Percentiles rank a stretch among this genome's conserved stretches.
Evolutionary conservation across 1,284 basidiomycete species (phyloP).

Genomic region (Filobasidium uniguttulatum): DNA sequence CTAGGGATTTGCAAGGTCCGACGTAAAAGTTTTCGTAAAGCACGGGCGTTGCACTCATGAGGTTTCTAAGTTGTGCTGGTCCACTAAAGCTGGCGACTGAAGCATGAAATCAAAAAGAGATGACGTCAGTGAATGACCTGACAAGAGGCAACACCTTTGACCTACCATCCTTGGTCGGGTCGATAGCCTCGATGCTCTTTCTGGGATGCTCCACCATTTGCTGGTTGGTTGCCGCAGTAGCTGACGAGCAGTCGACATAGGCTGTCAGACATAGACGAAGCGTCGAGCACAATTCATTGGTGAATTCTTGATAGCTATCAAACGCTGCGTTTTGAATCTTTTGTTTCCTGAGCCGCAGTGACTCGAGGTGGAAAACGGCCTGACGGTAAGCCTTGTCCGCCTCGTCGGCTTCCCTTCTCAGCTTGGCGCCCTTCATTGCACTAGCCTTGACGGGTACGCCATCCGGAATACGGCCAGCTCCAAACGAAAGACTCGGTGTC

Average conservation of each 20-base stretch:
- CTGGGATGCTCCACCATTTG: conserved; percentile 35
- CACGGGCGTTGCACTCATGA: conserved; percentile 41
- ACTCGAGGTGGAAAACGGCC: conserved; percentile 86
- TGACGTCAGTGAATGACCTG: background rate
- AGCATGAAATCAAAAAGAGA: background rate
- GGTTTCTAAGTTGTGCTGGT: conserved; percentile 39
- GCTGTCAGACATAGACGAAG: conserved; percentile 54
- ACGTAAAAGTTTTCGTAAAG: conserved; percentile 40
- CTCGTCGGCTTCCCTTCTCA: conserved; percentile 81
- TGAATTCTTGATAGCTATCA: conserved; percentile 64
- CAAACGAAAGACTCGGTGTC: conserved; percentile 1
- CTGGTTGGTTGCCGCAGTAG: conserved; percentile 45
- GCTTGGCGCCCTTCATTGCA: conserved; percentile 53
- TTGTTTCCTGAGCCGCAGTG: conserved; percentile 62
- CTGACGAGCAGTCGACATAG: conserved; percentile 58
- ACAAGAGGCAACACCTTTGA: background rate
- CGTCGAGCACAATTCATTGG: conserved; percentile 54
- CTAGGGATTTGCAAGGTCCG: conserved; percentile 63
- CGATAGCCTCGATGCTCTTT: conserved; percentile 48
- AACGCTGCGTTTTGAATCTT: conserved; percentile 73
- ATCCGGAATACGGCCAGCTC: conserved; percentile 14
- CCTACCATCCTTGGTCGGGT: conserved; percentile 54
- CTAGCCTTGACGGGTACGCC: conserved; percentile 8
- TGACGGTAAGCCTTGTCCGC: conserved; percentile 91
- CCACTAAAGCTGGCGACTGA: background rate